A percentile compares a stretch with the other conserved stretches of the same genome.
phyloP scores from a whole-genome alignment of 2,329 filamentous ascomycete species.

The Cercospora zeina region DNA sequence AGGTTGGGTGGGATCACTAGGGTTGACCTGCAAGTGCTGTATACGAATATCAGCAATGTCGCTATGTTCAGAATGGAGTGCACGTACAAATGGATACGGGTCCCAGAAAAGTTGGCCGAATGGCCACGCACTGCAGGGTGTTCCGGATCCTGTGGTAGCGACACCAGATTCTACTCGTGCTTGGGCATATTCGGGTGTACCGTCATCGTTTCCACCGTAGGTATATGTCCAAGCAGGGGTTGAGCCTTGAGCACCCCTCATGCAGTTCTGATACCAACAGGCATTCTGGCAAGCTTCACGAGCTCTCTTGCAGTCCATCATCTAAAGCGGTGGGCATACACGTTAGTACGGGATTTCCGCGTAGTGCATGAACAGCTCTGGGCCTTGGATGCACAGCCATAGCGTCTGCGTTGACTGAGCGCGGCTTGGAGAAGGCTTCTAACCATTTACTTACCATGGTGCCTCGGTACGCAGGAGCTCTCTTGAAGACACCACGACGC shows the following conservation, averaged over 20 bases:
- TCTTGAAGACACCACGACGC: background rate
- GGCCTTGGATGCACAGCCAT: too few relatives aligned
- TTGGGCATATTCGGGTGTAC: background rate
- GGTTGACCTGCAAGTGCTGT: background rate
- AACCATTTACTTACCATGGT: background rate
- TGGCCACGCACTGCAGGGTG: background rate
- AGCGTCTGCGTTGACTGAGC: too few relatives aligned
- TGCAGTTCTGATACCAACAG: background rate
- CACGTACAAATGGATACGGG: background rate
- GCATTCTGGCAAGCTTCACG: background rate
- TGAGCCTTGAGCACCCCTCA: background rate
- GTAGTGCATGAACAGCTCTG: too few relatives aligned
- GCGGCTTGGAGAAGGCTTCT: too few relatives aligned
- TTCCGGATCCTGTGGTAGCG: background rate
- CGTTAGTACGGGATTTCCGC: too few relatives aligned
- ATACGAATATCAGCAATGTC: background rate
- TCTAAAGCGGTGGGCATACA: background rate
- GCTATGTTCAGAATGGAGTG: background rate
- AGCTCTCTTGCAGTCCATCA: background rate
- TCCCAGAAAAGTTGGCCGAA: background rate
- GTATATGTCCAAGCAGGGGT: background rate
- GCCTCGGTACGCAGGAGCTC: background rate
- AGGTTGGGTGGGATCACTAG: background rate
- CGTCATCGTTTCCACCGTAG: background rate
- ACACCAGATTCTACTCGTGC: background rate